Conservation (phyloP, 2,329 filamentous ascomycete species). For the Alternaria sp. region DNA sequence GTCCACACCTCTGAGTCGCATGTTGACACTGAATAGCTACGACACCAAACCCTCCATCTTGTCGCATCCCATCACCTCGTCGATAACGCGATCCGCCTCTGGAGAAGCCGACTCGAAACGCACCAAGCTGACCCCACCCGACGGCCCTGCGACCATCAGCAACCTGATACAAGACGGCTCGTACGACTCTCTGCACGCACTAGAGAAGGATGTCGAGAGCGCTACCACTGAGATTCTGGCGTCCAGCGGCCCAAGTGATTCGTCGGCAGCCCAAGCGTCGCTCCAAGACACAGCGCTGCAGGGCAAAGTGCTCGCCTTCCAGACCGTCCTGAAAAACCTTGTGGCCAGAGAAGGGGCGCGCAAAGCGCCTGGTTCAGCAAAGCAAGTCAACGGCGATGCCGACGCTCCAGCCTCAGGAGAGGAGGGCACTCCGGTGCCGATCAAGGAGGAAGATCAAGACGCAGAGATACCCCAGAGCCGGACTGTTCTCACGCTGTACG, state of each 20-base stretch:
- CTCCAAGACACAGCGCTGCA: constrained; percentile 45
- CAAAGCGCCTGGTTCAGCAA: constrained; percentile 12
- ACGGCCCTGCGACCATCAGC: constrained; percentile 44
- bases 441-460: constrained; percentile 32
- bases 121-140: constrained; percentile 48
- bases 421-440: constrained; percentile 16
- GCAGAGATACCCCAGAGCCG: constrained; percentile 50
- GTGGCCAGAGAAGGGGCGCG: constrained; percentile 39
- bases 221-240: constrained; percentile 50
- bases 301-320: constrained; percentile 42
- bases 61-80: constrained; percentile 42
- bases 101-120: constrained; percentile 55
- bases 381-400: constrained; percentile 10
- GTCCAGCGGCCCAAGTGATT: constrained; percentile 35
- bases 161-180: constrained; percentile 45
- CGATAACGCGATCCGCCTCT: constrained; percentile 38
- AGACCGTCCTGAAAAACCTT: constrained; percentile 38
- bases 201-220: constrained; percentile 51
- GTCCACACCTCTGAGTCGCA: not conserved
- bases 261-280: constrained; percentile 33
- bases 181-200: constrained; percentile 52
- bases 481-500: constrained; percentile 76
- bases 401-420: constrained; percentile 13
- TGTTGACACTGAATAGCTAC: constrained; percentile 38
- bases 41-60: constrained; percentile 57